phyloP scores from a whole-genome alignment of 345 rosid species.

The Gossypium mustelinum region DNA sequence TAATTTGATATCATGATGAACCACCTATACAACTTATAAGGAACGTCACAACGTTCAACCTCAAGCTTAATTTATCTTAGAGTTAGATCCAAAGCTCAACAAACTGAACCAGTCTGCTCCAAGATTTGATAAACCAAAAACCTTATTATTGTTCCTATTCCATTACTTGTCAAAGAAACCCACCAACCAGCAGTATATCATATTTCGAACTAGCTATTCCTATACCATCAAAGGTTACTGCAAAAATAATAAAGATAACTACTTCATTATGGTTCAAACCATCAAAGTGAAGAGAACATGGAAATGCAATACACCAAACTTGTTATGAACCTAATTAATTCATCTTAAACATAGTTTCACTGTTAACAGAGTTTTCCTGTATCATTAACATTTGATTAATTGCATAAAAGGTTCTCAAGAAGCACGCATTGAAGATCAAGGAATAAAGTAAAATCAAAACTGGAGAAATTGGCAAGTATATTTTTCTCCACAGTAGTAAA shows the following conservation, averaged over 20 bases:
- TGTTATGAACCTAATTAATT: not conserved
- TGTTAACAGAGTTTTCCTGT: not conserved
- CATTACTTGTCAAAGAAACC: not conserved
- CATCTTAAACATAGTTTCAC: not conserved
- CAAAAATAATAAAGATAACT: not conserved
- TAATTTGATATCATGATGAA: not conserved
- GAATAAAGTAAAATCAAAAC: not conserved
- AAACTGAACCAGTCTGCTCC: not conserved
- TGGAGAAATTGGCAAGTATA: too few relatives aligned
- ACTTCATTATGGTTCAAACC: not conserved
- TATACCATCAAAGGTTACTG: not conserved
- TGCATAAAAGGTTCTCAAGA: not conserved
- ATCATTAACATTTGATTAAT: not conserved
- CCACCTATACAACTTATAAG: not conserved
- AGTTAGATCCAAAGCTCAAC: not conserved
- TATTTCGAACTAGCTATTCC: not conserved
- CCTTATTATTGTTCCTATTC: not conserved
- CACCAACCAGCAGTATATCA: not conserved
- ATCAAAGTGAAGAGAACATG: not conserved
- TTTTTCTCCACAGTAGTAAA: not conserved
- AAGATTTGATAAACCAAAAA: not conserved
- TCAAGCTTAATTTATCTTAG: not conserved
- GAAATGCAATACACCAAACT: not conserved
- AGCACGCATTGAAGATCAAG: not conserved
- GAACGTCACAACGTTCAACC: not conserved